Evolutionary conservation across 2,329 filamentous ascomycete species (phyloP), one percentile per base, ranked within the genome.

Genomic region (Trichophyton schoenleinii): DNA sequence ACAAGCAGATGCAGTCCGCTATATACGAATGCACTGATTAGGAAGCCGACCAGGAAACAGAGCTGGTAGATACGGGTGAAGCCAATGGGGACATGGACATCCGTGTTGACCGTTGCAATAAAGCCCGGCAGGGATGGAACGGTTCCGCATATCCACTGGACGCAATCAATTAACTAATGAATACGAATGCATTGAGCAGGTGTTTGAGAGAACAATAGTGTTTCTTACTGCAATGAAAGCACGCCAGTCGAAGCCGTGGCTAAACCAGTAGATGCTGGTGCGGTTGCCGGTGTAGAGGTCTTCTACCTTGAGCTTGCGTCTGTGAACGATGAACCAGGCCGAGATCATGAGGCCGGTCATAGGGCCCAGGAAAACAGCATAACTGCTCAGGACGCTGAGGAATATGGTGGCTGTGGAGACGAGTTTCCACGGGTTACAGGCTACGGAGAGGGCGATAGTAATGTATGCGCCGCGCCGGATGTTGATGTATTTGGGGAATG

Each of bases 391-490:
- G 1, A 80, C 78, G 25, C 68, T 73, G 63, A 80, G 74, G 69
- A 81, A 80, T 0, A 75, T 75, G 5, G 72, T 69, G 1, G 79
- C 77, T 0, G 71, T 74, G 6, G 75, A 73, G 2, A 82, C 70
- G 0, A 82, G 71, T 60, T 81, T 71, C 81, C 81, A 83, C 0
- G 80, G 81, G 63, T 77, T 59, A 20, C 55, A 58, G n/a, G 61
- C 64, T 38, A 66, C 62, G 5, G 64, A 66, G 7, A 66, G 11
- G 28, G 63, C 9, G 28, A 63, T 44, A 13, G 61, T 62, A 57
- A 82, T 70, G 63, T 80, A 80, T 1, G 76, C 75, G 1, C 82
- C 82, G 3, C 82, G 77, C 3, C 81, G 73, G 64, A 83, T 83
- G 67, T 82, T 82, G 69, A 84, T 75, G 65, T 78, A 83, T 46